Conservation (phyloP, 495 filamentous ascomycete genomes). For the Neurospora terricola region DNA sequence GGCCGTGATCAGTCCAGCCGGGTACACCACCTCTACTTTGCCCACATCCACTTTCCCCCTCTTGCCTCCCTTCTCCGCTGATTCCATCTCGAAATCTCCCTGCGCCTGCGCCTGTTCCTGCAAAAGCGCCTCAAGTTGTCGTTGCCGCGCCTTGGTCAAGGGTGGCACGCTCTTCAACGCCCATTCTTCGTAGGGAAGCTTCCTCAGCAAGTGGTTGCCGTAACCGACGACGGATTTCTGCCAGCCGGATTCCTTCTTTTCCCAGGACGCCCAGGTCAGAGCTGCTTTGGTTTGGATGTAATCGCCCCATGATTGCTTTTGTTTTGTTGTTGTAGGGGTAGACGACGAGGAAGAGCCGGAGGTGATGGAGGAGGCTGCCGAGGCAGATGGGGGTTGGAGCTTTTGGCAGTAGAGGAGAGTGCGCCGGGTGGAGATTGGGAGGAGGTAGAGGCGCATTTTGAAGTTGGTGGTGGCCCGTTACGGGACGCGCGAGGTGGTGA, state of each 20-base stretch:
- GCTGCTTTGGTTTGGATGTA: conserved; percentile 57
- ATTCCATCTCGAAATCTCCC: neutral
- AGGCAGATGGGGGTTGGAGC: conserved; percentile 36
- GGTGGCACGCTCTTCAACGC: conserved; percentile 90
- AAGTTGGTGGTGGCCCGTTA: neutral
- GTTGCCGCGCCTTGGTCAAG: conserved; percentile 34
- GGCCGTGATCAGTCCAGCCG: conserved; percentile 53
- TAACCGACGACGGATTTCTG: conserved; percentile 75
- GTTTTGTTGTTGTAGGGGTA: conserved; percentile 51
- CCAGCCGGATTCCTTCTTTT: conserved; percentile 75
- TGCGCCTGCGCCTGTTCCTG: neutral
- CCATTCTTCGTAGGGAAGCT: conserved; percentile 95
- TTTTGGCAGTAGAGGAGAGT: conserved; percentile 91
- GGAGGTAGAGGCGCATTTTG: conserved; percentile 86
- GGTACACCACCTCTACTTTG: conserved; percentile 70
- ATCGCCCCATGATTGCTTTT: conserved; percentile 49
- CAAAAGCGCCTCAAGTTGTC: neutral
- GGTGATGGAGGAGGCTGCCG: neutral
- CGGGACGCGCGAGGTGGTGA: neutral
- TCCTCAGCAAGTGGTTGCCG: conserved; percentile 74
- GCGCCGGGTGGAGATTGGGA: conserved; percentile 84
- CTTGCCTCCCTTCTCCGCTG: conserved; percentile 37
- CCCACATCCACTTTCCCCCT: conserved; percentile 38
- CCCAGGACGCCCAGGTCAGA: conserved; percentile 74
- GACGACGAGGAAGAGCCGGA: conserved; percentile 85